Evolutionary conservation across 441 rosid species (phyloP).

Genomic region (Biscutella laevigata): DNA sequence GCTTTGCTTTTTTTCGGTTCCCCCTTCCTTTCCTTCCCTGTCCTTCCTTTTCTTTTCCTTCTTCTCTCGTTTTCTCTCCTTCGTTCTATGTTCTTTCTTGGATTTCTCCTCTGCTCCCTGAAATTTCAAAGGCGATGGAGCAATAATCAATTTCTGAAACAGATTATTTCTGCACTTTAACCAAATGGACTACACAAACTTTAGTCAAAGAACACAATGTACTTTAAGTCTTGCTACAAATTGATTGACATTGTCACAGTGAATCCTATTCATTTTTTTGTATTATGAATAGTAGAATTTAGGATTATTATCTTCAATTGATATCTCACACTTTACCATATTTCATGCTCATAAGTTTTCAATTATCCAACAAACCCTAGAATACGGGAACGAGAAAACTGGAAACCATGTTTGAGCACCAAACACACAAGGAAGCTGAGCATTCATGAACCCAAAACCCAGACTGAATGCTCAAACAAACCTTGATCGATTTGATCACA

Average conservation of each 20-base stretch:
- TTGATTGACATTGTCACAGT: background rate
- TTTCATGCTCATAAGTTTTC: background rate
- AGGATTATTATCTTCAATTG: background rate
- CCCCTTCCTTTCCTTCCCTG: constrained; percentile 5
- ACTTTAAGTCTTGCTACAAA: background rate
- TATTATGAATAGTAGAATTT: background rate
- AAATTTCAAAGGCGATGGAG: too few species aligned
- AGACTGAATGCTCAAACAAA: constrained; percentile 30
- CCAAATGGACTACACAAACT: background rate
- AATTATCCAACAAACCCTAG: constrained; percentile 21
- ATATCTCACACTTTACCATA: background rate
- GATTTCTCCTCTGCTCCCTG: too few species aligned
- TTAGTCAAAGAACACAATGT: background rate
- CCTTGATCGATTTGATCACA: constrained; percentile 63
- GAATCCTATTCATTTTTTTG: background rate
- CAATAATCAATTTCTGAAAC: too few species aligned
- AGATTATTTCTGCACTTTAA: background rate
- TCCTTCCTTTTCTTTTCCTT: constrained; percentile 29
- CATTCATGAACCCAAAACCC: constrained; percentile 15
- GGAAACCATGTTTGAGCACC: background rate
- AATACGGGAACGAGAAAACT: constrained; percentile 14
- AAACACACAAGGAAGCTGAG: constrained; percentile 25
- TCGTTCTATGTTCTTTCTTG: constrained; percentile 30
- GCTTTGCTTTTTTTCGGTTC: constrained; percentile 24
- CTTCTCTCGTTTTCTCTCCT: constrained; percentile 32